A percentile compares a stretch with the other conserved stretches of the same genome.
Evolutionary conservation across 441 rosid species (phyloP).

Genomic region (Theobroma grandiflorum): DNA sequence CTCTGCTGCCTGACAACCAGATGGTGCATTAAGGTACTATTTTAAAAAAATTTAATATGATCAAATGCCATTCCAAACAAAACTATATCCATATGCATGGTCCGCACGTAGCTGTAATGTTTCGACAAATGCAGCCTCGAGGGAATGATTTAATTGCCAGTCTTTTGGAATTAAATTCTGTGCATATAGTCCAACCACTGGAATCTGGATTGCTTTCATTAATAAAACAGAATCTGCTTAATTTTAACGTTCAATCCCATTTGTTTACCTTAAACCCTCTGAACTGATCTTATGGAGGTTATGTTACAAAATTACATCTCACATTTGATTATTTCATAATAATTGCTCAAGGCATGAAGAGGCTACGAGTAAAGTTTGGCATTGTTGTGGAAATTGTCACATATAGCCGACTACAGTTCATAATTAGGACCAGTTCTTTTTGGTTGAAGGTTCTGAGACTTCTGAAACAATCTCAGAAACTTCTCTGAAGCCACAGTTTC

Average conservation of each 20-base stretch:
- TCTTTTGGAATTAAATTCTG: not conserved
- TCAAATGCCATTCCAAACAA: not conserved
- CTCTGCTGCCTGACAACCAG: constrained; percentile 20
- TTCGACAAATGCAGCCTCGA: not conserved
- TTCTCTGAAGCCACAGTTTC: not conserved
- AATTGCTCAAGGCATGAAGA: not conserved
- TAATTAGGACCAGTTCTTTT: not conserved
- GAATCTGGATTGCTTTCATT: not conserved
- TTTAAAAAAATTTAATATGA: not conserved
- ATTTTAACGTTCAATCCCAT: not conserved
- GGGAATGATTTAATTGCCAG: not conserved
- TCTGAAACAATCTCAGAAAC: not conserved
- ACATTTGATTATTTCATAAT: not conserved
- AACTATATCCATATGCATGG: constrained; percentile 15
- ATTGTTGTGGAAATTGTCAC: not conserved
- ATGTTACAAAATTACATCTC: not conserved
- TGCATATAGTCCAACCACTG: not conserved
- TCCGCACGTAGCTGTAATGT: constrained; percentile 12
- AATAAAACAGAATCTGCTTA: not conserved
- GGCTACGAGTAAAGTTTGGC: not conserved
- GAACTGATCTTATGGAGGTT: not conserved
- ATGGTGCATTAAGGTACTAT: constrained; percentile 12
- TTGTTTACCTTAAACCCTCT: not conserved
- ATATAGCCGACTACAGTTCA: not conserved
- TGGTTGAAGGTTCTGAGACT: not conserved